Percentiles rank a stretch among this genome's conserved stretches.
Evolutionary conservation across 345 rosid genomes (phyloP).

Genomic region (Populus nigra): DNA sequence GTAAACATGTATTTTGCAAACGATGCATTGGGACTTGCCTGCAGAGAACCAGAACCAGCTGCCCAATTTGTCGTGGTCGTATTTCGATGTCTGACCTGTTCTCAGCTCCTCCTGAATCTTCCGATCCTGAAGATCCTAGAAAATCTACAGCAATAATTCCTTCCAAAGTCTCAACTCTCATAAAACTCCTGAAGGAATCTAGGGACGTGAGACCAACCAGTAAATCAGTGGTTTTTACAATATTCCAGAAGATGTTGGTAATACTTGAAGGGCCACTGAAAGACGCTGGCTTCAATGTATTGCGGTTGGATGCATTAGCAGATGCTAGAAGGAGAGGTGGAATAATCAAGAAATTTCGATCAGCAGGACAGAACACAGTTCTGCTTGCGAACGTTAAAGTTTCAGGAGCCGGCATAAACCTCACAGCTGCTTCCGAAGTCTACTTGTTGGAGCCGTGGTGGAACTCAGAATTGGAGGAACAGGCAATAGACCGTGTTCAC

Average conservation of each 20-base stretch:
- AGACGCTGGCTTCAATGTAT: conserved; percentile 67
- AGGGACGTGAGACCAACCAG: conserved; percentile 41
- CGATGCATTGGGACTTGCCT: conserved; percentile 18
- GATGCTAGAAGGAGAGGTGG: conserved; percentile 57
- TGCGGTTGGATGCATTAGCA: conserved; percentile 77
- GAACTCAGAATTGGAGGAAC: conserved; percentile 90
- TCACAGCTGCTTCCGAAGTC: conserved; percentile 68
- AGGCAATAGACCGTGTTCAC: conserved; percentile 87
- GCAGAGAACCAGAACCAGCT: conserved; percentile 42
- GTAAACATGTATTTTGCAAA: conserved; percentile 69
- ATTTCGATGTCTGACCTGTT: conserved; percentile 63
- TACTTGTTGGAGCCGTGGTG: conserved; percentile 89
- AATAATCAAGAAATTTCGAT: conserved; percentile 62
- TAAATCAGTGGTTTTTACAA: conserved; percentile 77
- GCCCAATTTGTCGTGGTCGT: conserved; percentile 81
- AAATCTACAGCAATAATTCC: conserved; percentile 31
- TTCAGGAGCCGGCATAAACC: conserved; percentile 74
- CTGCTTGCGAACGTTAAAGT: conserved; percentile 87
- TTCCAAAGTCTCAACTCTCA: conserved; percentile 56
- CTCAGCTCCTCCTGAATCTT: conserved; percentile 60
- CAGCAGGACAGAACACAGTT: conserved; percentile 35
- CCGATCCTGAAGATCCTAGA: conserved; percentile 15
- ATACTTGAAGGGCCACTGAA: conserved; percentile 60
- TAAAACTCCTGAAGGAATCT: conserved; percentile 51
- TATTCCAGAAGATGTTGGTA: conserved; percentile 66